Conservation (phyloP, 768 basidiomycete genomes). For the Trametes coccinea region DNA sequence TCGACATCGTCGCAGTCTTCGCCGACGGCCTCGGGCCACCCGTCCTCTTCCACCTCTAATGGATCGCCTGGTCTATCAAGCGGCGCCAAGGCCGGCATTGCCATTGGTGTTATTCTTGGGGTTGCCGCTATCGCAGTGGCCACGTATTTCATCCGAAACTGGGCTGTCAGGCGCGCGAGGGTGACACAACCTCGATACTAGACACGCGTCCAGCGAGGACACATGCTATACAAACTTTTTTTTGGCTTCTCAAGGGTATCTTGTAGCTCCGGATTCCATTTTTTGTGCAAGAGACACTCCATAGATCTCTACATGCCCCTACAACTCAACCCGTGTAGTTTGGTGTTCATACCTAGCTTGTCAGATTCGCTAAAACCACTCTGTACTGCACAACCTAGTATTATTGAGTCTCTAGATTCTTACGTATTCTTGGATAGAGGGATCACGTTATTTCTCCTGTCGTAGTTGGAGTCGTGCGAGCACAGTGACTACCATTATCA, state of each 20-base stretch:
- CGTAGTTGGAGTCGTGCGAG: too few species aligned
- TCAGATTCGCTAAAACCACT: too few species aligned
- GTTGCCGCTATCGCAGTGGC: conserved; percentile 41
- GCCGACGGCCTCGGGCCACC: conserved; percentile 16
- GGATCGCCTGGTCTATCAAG: conserved; percentile 30
- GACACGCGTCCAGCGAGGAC: too few species aligned
- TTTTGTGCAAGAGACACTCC: too few species aligned
- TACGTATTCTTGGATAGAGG: too few species aligned
- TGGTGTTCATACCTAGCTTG: too few species aligned
- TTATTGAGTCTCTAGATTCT: too few species aligned
- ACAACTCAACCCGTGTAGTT: too few species aligned
- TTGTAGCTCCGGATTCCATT: background rate
- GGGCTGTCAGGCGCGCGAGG: conserved; percentile 40
- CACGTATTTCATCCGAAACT: conserved; percentile 51
- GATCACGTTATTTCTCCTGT: too few species aligned
- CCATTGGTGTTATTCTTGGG: conserved; percentile 51
- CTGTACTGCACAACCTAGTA: background rate
- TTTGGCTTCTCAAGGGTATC: background rate
- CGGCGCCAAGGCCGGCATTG: conserved; percentile 47
- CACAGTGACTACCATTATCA: too few species aligned
- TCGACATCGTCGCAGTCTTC: background rate
- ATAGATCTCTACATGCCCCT: too few species aligned
- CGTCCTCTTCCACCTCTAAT: conserved; percentile 27
- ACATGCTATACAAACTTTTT: background rate
- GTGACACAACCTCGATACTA: background rate